Evolutionary conservation across 2,329 filamentous ascomycete genomes (phyloP).

Genomic region (Fusarium armeniacum): DNA sequence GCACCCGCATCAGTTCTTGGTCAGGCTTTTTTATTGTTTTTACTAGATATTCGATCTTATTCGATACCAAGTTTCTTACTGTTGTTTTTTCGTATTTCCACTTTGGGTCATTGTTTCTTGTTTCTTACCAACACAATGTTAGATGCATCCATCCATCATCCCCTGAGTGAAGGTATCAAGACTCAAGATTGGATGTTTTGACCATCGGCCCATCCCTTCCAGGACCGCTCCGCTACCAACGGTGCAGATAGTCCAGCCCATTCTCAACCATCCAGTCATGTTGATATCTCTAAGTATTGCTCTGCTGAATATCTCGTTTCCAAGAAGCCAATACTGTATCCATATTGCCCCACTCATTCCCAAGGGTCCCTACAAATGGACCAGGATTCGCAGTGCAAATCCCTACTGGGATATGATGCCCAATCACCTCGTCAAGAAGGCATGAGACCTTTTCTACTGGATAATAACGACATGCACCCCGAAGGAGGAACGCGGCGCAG

Average conservation of each 20-base stretch:
- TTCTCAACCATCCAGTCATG: slow-evolving; percentile 26
- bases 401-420: slow-evolving; percentile 52
- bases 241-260: slow-evolving; percentile 22
- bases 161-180: neutral
- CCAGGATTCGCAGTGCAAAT: slow-evolving; percentile 46
- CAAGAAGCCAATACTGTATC: neutral
- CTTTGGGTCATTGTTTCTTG: slow-evolving; percentile 31
- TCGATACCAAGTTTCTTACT: slow-evolving; percentile 17
- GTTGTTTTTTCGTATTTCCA: slow-evolving; percentile 19
- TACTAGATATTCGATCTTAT: slow-evolving; percentile 30
- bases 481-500: slow-evolving; percentile 63
- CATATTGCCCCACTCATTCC: slow-evolving; percentile 35
- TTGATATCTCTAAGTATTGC: neutral
- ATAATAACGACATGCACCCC: slow-evolving; percentile 51
- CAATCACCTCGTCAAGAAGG: slow-evolving; percentile 54
- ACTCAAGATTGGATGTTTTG: slow-evolving; percentile 39
- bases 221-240: slow-evolving; percentile 47
- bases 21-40: slow-evolving; percentile 43
- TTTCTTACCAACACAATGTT: slow-evolving; percentile 18
- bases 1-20: slow-evolving; percentile 43
- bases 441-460: slow-evolving; percentile 51
- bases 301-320: neutral
- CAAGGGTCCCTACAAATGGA: slow-evolving; percentile 37
- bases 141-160: neutral
- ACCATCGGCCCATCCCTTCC: slow-evolving; percentile 48